phyloP scores from a whole-genome alignment of 176 grass and related monocot genomes.

The Oryza australiensis region DNA sequence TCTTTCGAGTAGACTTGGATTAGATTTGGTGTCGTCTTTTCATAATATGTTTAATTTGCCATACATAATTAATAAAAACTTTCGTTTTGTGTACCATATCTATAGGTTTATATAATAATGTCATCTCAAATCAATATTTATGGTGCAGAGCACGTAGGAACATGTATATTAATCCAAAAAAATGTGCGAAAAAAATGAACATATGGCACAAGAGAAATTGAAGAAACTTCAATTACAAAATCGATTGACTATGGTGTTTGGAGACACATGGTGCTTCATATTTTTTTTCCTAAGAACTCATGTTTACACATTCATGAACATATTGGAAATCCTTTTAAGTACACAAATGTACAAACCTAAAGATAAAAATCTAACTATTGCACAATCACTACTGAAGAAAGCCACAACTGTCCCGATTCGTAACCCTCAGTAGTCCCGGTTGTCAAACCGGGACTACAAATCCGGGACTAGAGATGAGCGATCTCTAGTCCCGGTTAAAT shows the following conservation, averaged over 20 bases:
- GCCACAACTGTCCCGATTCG: too few species aligned
- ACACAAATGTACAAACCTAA: background rate
- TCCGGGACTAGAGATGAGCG: too few species aligned
- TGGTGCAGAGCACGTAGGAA: background rate
- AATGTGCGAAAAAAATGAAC: background rate
- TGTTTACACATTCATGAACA: background rate
- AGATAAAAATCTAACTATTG: too few species aligned
- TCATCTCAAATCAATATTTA: too few species aligned
- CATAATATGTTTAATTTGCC: background rate
- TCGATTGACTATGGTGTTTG: background rate
- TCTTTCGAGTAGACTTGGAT: background rate
- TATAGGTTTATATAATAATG: background rate
- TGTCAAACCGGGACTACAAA: too few species aligned
- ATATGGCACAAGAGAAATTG: background rate
- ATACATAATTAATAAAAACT: background rate
- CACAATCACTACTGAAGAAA: too few species aligned
- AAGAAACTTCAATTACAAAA: background rate
- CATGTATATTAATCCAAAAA: background rate
- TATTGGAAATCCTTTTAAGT: background rate
- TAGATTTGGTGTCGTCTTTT: background rate
- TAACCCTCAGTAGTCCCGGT: too few species aligned
- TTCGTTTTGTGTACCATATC: background rate
- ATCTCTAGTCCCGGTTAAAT: too few species aligned
- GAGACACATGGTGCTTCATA: too few species aligned
- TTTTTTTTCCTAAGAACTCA: background rate